Evolutionary conservation across 345 rosid genomes (phyloP).

Genomic region (Murraya koenigii): DNA sequence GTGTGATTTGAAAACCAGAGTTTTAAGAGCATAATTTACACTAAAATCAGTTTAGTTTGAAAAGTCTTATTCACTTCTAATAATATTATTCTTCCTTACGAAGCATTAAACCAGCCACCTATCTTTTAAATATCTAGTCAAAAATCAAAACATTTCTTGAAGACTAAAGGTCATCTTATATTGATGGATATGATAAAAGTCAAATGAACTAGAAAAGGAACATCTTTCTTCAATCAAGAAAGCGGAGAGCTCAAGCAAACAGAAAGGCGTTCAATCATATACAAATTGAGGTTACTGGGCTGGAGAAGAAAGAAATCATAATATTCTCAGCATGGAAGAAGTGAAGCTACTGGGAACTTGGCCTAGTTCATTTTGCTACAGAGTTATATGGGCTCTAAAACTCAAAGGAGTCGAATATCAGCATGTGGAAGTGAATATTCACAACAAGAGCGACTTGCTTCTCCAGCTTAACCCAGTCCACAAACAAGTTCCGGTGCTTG

Average conservation of each 20-base stretch:
- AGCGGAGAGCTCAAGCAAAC: constrained; percentile 7
- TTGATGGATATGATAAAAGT: background rate
- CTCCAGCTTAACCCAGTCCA: constrained; percentile 35
- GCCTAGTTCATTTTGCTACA: constrained; percentile 31
- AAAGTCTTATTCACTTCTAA: background rate
- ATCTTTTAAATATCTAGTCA: background rate
- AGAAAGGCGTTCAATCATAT: background rate
- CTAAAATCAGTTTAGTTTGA: background rate
- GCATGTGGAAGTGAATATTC: constrained; percentile 28
- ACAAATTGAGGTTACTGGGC: background rate
- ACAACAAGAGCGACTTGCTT: constrained; percentile 35
- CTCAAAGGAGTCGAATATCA: constrained; percentile 32
- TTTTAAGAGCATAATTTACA: background rate
- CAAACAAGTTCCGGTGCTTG: constrained; percentile 40
- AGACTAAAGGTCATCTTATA: background rate
- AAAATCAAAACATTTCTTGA: background rate
- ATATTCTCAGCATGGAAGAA: constrained; percentile 18
- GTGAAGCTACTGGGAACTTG: constrained; percentile 36
- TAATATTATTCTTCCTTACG: background rate
- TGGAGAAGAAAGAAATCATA: background rate
- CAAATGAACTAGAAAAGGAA: background rate
- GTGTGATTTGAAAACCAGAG: background rate
- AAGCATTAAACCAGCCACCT: background rate
- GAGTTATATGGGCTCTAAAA: constrained; percentile 36
- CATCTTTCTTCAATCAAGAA: background rate